Percentiles rank a stretch among this genome's conserved stretches.
These are phyloP conservation scores for Arthrobotrys musiformis DNA, from an alignment of 2,329 filamentous ascomycete species.

Conservation along the genomic window DNA sequence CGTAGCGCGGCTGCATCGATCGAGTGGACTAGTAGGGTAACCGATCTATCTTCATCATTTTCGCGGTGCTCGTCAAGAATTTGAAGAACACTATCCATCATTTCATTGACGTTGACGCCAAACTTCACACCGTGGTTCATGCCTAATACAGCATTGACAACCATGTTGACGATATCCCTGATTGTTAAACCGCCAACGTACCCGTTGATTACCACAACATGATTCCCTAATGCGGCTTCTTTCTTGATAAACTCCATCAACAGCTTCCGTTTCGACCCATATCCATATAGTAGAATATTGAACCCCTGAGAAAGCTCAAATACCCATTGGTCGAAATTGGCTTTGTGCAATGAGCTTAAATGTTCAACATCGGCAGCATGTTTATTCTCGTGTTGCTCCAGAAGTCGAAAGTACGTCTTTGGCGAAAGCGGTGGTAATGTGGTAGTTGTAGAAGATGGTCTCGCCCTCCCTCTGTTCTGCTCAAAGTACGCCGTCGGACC, in stretches of 20 bases:
- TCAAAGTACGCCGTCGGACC: conserved; percentile 93
- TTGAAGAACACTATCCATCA: conserved; percentile 63
- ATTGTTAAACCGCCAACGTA: conserved; percentile 75
- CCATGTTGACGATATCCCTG: conserved; percentile 75
- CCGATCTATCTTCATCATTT: conserved; percentile 63
- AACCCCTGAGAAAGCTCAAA: conserved; percentile 90
- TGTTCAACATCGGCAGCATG: conserved; percentile 77
- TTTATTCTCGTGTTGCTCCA: conserved; percentile 73
- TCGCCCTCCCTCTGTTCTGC: conserved; percentile 74
- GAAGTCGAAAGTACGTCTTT: conserved; percentile 84
- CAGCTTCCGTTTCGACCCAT: conserved; percentile 84
- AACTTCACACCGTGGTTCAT: conserved; percentile 60
- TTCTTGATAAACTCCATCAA: conserved; percentile 73
- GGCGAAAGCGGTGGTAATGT: conserved; percentile 82
- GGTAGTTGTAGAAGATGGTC: conserved; percentile 84
- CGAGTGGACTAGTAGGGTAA: conserved; percentile 83
- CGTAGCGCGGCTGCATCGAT: conserved; percentile 84
- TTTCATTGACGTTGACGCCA: conserved; percentile 61
- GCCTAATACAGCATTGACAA: conserved; percentile 72
- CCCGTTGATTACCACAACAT: conserved; percentile 83
- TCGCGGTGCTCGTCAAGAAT: conserved; percentile 72
- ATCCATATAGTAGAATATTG: conserved; percentile 90
- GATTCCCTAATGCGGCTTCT: conserved; percentile 72
- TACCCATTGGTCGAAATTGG: conserved; percentile 88
- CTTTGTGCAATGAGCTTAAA: conserved; percentile 78